phyloP scores from a whole-genome alignment of 1,139 yeast genomes.

The Hansenula lynferdii region DNA sequence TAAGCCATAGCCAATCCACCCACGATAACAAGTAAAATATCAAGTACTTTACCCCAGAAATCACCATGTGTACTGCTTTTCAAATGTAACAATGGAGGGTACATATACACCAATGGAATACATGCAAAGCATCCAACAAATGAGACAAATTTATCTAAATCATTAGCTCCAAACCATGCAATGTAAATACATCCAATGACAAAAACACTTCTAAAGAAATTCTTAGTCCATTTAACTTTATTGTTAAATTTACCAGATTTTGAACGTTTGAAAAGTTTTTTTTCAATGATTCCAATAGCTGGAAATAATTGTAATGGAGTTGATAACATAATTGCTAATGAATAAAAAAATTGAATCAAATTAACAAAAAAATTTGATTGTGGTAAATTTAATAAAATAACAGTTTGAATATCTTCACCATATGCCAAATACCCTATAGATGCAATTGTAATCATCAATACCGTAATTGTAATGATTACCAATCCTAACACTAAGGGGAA shows the following conservation, averaged over 20 bases:
- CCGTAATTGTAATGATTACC: slow-evolving; percentile 56
- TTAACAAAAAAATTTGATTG: slow-evolving; percentile 60
- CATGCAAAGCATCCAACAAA: slow-evolving; percentile 81
- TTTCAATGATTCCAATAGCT: slow-evolving; percentile 67
- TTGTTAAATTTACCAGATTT: slow-evolving; percentile 52
- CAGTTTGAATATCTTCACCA: slow-evolving; percentile 63
- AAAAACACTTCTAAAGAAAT: slow-evolving; percentile 46
- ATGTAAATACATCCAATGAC: slow-evolving; percentile 48
- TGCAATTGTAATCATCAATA: slow-evolving; percentile 58
- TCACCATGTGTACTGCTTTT: slow-evolving; percentile 29
- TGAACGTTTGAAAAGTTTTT: slow-evolving; percentile 43
- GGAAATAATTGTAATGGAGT: slow-evolving; percentile 78
- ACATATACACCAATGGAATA: slow-evolving; percentile 77
- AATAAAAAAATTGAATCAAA: slow-evolving; percentile 60
- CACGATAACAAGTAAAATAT: slow-evolving; percentile 43
- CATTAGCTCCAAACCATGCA: slow-evolving; percentile 59
- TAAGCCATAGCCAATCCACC: slow-evolving; percentile 61
- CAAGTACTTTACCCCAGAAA: slow-evolving; percentile 29
- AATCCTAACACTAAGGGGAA: slow-evolving; percentile 60
- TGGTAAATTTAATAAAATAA: slow-evolving; percentile 66
- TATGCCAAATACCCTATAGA: slow-evolving; percentile 65
- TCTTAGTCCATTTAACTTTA: slow-evolving; percentile 63
- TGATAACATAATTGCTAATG: slow-evolving; percentile 67
- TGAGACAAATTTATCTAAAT: slow-evolving; percentile 67
- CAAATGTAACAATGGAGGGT: slow-evolving; percentile 70